Evolutionary conservation across 768 basidiomycete species (phyloP), one percentile per base, ranked within the genome.

Genomic region (Gymnopilus junonius): DNA sequence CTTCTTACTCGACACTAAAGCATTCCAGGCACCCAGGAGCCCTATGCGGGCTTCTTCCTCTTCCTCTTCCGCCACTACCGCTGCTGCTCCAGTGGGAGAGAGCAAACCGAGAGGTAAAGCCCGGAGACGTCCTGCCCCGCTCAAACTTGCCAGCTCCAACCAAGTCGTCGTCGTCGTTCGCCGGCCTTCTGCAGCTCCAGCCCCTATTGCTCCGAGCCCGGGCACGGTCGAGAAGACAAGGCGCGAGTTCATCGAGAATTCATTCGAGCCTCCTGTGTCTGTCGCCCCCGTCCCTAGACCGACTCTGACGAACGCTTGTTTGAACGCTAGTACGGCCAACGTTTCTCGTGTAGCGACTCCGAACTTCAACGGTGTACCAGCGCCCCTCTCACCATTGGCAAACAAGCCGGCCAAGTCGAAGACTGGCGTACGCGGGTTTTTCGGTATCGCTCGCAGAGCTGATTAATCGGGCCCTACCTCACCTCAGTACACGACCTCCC

Each of bases 61-160:
- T 37, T 29, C 34, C 3, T 10, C 21, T 25, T n/a, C n/a, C 40
- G 23, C 3, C 31, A 27, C 11, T 10, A 50, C 4, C 31, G 21
- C 17, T 2, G 34, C 15, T 5, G 45, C 35, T 39, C 45, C 21
- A 29, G 25, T 54, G 23, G 25, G 60, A 57, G 32, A 59, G 21
- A 23, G 37, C 35, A 67, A 67, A 34, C 55, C 51, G 12, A 62
- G 63, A 17, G 69, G 74, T 11, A 72, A 77, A 31, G 71, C 73
- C 2, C 69, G 78, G 35, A 67, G 77, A 12, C 70, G 78, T 14
- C 79, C 80, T 14, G 74, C 80, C 1, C 80, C 80, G 5, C 70
- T 80, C 42, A 75, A 74, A 23, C 73, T 81, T 29, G 69, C 73
- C 7, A 57, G 59, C 37, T 34, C 69, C 54, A 29, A 56, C 50